phyloP scores from a whole-genome alignment of 495 filamentous ascomycete species.

The Pseudomonodictys pantanalensis region DNA sequence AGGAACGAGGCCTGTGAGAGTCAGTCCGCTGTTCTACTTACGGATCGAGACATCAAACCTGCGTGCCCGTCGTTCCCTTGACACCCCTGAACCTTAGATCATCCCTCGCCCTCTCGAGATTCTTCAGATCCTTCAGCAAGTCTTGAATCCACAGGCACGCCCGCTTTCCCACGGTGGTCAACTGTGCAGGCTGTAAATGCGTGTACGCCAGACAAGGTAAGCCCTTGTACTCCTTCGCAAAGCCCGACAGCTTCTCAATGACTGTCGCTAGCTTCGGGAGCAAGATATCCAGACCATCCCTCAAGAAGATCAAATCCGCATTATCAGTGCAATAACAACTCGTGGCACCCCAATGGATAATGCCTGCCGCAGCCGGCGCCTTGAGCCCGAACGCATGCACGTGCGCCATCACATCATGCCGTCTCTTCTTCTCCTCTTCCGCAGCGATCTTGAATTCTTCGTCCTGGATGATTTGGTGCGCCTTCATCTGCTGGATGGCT shows the following conservation, averaged over 20 bases:
- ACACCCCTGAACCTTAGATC: slow-evolving; percentile 77
- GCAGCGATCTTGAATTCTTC: slow-evolving; percentile 73
- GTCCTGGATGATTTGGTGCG: slow-evolving; percentile 69
- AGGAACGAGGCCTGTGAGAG: slow-evolving; percentile 76
- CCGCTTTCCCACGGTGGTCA: slow-evolving; percentile 81
- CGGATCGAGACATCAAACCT: too few relatives aligned
- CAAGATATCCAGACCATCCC: slow-evolving; percentile 70
- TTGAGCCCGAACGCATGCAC: slow-evolving; percentile 70
- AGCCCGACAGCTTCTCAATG: slow-evolving; percentile 73
- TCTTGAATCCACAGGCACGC: slow-evolving; percentile 85
- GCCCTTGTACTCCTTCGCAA: slow-evolving; percentile 74
- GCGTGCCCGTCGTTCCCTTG: slow-evolving; percentile 66
- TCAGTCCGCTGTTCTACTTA: too few relatives aligned
- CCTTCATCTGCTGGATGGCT: slow-evolving; percentile 49
- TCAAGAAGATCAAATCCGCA: slow-evolving; percentile 80
- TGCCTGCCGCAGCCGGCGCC: slow-evolving; percentile 78
- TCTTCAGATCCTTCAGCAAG: slow-evolving; percentile 79
- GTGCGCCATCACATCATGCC: slow-evolving; percentile 60
- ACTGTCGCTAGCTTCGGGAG: slow-evolving; percentile 83
- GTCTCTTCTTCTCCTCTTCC: slow-evolving; percentile 73
- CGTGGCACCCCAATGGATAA: slow-evolving; percentile 77
- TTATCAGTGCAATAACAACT: slow-evolving; percentile 67
- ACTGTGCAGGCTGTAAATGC: slow-evolving; percentile 68
- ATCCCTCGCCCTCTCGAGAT: slow-evolving; percentile 70
- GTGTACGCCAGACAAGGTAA: slow-evolving; percentile 71